Conservation (phyloP, 2,329 filamentous ascomycete genomes). For the Fusarium udum region DNA sequence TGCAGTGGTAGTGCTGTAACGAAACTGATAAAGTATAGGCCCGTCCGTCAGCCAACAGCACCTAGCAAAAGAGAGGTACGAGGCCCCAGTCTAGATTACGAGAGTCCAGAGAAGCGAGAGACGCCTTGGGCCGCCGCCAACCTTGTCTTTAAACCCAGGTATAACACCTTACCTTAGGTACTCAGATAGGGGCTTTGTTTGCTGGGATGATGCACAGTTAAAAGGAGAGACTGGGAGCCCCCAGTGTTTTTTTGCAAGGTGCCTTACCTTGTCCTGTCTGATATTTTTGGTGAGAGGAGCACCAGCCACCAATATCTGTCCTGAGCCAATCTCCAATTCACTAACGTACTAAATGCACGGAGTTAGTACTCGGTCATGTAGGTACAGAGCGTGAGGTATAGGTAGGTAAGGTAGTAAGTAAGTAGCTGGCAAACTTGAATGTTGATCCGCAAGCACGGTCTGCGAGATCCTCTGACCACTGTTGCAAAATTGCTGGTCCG, state of each 20-base stretch:
- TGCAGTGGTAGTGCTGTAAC: conserved; percentile 5
- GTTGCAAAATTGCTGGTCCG: background rate
- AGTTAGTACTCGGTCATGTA: background rate
- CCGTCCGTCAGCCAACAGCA: conserved; percentile 4
- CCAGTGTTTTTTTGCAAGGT: conserved; percentile 12
- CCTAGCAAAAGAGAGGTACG: conserved; percentile 14
- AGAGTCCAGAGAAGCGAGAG: conserved; percentile 28
- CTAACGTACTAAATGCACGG: background rate
- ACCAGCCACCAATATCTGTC: conserved; percentile 15
- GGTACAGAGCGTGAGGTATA: background rate
- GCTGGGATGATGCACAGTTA: conserved; percentile 28
- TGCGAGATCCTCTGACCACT: background rate
- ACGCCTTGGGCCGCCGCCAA: conserved; percentile 33
- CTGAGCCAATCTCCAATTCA: background rate
- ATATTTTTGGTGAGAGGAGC: conserved; percentile 18
- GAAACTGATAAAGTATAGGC: conserved; percentile 10
- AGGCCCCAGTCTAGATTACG: conserved; percentile 32
- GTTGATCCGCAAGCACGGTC: background rate
- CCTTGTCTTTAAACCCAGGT: conserved; percentile 30
- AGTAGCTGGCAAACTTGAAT: background rate
- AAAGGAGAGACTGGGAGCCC: conserved; percentile 25
- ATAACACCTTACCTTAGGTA: background rate
- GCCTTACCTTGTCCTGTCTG: conserved; percentile 1
- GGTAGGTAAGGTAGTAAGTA: background rate
- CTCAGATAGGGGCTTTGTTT: background rate